phyloP scores from a whole-genome alignment of 441 rosid genomes.

The Capsella rubella region DNA sequence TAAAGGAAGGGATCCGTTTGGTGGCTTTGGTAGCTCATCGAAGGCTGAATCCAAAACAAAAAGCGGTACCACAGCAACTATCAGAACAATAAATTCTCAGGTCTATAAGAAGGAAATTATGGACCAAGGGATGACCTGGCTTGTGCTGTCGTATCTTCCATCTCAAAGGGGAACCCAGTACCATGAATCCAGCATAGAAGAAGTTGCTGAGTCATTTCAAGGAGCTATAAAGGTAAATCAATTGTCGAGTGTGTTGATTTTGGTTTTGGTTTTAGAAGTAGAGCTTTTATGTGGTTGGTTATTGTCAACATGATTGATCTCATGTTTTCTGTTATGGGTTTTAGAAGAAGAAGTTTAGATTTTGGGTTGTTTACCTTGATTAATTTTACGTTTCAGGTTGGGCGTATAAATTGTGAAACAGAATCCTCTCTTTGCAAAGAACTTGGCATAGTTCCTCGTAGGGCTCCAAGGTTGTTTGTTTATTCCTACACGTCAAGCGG shows the following conservation, averaged over 20 bases:
- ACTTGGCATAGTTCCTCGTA: conserved; percentile 59
- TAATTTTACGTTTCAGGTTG: conserved; percentile 59
- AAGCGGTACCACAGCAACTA: conserved; percentile 51
- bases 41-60: conserved; percentile 56
- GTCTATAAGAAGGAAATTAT: conserved; percentile 67
- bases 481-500: conserved; percentile 64
- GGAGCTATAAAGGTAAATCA: conserved; percentile 84
- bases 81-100: conserved; percentile 56
- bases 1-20: conserved; percentile 44
- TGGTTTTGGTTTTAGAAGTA: neutral
- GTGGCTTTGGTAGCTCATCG: conserved; percentile 58
- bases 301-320: conserved; percentile 11
- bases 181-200: conserved; percentile 64
- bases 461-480: conserved; percentile 69
- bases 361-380: neutral
- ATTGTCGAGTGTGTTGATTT: conserved; percentile 9
- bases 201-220: conserved; percentile 66
- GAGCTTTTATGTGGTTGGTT: neutral
- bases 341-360: neutral
- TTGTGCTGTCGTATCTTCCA: conserved; percentile 68
- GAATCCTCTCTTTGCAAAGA: conserved; percentile 77
- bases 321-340: conserved; percentile 3
- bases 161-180: conserved; percentile 55
- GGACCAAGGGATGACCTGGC: conserved; percentile 90
- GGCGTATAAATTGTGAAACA: conserved; percentile 76